Evolutionary conservation across 768 basidiomycete species (phyloP).

Genomic region (Neoboletus magnificus): DNA sequence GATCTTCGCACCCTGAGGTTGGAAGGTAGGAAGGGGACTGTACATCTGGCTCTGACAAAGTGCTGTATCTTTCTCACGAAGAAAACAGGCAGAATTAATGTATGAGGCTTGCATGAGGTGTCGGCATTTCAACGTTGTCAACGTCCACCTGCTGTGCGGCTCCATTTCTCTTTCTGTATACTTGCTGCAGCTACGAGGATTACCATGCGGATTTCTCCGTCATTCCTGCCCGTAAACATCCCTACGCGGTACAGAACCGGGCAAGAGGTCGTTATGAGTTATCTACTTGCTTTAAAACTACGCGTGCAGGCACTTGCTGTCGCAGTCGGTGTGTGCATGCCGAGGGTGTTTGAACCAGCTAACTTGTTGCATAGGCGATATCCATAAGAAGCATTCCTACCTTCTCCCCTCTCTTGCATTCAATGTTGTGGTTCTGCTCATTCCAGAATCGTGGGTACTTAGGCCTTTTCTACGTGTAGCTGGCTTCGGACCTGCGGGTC

Average conservation of each 20-base stretch:
- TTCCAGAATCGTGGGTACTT: background rate
- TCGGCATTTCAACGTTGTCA: too few species aligned
- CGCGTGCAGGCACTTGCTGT: background rate
- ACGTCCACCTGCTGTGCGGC: background rate
- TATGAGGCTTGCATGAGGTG: too few species aligned
- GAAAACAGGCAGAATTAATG: too few species aligned
- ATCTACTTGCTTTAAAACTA: background rate
- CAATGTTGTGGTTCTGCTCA: background rate
- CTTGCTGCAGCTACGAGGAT: background rate
- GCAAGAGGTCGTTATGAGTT: background rate
- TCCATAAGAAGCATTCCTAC: background rate
- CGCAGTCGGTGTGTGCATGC: background rate
- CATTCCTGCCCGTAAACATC: too few species aligned
- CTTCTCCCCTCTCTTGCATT: background rate
- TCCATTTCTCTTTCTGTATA: background rate
- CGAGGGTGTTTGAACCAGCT: background rate
- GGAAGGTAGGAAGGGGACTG: too few species aligned
- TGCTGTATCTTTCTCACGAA: too few species aligned
- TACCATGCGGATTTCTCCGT: too few species aligned
- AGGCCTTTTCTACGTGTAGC: background rate
- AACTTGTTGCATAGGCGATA: background rate
- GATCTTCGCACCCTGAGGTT: too few species aligned
- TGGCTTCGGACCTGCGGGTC: background rate
- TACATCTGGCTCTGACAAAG: too few species aligned
- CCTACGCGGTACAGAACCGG: background rate